A percentile compares a stretch with the other conserved stretches of the same genome.
These are phyloP conservation scores for Myrmaecium sp. DNA, from an alignment of 2,329 filamentous ascomycete species.

Conservation along the genomic window DNA sequence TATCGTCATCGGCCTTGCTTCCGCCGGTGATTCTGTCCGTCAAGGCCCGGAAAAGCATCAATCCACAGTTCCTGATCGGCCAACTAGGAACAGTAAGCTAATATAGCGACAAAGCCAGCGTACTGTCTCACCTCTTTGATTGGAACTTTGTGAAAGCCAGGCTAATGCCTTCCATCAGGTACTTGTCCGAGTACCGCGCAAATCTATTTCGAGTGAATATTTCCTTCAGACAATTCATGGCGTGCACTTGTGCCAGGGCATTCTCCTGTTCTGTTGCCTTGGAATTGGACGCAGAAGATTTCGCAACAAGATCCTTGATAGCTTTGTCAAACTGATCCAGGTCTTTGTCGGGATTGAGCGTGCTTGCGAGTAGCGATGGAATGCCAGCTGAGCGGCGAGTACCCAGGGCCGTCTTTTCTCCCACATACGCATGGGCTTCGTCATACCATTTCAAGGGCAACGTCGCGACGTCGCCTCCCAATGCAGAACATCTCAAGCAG, in stretches of 20 bases:
- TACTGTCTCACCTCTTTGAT: slow-evolving; percentile 50
- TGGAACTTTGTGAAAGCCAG: slow-evolving; percentile 68
- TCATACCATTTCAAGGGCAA: slow-evolving; percentile 16
- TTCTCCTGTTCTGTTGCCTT: slow-evolving; percentile 37
- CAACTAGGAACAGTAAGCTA: slow-evolving; percentile 37
- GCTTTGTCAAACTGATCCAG: slow-evolving; percentile 50
- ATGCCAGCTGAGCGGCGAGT: slow-evolving; percentile 87
- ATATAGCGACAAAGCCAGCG: not conserved
- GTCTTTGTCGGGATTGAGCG: slow-evolving; percentile 59
- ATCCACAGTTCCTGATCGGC: slow-evolving; percentile 85
- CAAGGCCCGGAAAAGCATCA: slow-evolving; percentile 75
- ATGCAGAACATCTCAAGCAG: slow-evolving; percentile 56
- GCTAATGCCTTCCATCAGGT: slow-evolving; percentile 56
- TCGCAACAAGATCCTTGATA: slow-evolving; percentile 43
- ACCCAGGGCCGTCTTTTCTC: slow-evolving; percentile 56
- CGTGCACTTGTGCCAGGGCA: slow-evolving; percentile 88
- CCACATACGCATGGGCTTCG: slow-evolving; percentile 53
- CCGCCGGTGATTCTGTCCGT: slow-evolving; percentile 66
- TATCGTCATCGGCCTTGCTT: slow-evolving; percentile 44
- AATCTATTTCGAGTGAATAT: slow-evolving; percentile 74
- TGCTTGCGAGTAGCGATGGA: slow-evolving; percentile 68
- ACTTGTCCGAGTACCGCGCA: slow-evolving; percentile 52
- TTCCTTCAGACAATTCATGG: slow-evolving; percentile 83
- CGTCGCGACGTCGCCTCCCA: too few relatives aligned
- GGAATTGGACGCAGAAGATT: slow-evolving; percentile 37